phyloP scores from a whole-genome alignment of 805 yeast species.

The Ogataea methanolica region DNA sequence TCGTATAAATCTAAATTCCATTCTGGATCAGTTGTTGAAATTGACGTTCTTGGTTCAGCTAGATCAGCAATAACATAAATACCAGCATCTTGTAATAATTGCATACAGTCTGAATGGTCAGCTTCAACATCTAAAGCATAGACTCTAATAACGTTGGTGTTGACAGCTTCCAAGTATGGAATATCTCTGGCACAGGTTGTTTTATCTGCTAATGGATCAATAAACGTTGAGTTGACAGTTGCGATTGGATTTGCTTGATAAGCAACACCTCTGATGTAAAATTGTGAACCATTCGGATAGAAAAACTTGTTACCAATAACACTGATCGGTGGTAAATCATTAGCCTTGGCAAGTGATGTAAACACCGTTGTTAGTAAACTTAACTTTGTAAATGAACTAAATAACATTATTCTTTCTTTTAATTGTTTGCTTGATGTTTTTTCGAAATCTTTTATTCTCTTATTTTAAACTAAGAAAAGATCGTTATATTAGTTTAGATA shows the following conservation, averaged over 20 bases:
- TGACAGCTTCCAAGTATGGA: slow-evolving; percentile 57
- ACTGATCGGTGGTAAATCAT: slow-evolving; percentile 58
- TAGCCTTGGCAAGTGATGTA: slow-evolving; percentile 28
- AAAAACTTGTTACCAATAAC: slow-evolving; percentile 75
- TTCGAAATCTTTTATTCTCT: background rate
- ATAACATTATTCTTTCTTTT: slow-evolving; percentile 25
- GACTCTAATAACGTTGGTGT: slow-evolving; percentile 71
- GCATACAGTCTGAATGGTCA: slow-evolving; percentile 70
- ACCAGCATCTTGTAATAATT: slow-evolving; percentile 62
- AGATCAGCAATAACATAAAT: slow-evolving; percentile 79
- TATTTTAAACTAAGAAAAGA: too few relatives aligned
- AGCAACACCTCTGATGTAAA: slow-evolving; percentile 73
- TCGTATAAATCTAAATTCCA: slow-evolving; percentile 62
- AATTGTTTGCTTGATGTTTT: background rate
- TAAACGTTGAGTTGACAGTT: slow-evolving; percentile 42
- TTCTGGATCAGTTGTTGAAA: slow-evolving; percentile 55
- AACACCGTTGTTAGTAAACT: slow-evolving; percentile 22
- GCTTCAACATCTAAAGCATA: slow-evolving; percentile 62
- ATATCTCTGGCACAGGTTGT: slow-evolving; percentile 65
- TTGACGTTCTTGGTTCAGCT: slow-evolving; percentile 60
- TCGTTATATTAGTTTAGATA: too few relatives aligned
- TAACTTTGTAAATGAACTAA: slow-evolving; percentile 29
- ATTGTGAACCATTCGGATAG: slow-evolving; percentile 74
- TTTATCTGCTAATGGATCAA: slow-evolving; percentile 68
- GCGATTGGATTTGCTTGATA: slow-evolving; percentile 67